Base-by-base conservation (phyloP, 1,284 basidiomycete species). In the Tilletia caries region DNA sequence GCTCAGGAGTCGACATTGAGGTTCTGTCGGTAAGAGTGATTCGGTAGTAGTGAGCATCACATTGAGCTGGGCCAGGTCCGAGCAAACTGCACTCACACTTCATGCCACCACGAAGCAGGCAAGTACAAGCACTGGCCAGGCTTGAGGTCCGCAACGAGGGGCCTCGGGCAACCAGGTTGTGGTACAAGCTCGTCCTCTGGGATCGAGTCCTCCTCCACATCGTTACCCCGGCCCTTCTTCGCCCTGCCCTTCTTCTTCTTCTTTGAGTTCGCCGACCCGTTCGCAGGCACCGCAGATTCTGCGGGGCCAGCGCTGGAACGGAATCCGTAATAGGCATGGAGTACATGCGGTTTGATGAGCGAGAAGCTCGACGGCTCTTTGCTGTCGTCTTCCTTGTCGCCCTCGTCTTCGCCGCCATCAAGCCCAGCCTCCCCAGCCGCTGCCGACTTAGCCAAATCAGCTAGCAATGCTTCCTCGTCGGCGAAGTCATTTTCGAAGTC, bases 121-220 rank as follows among this genome's bases (percentile, higher is more conserved):
- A 82, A 68, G 66, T 81, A 83, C n/a, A 83, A 79, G 79, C 81
- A 82, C 66, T 83, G 74, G 3, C 81, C 81, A 0, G 80, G 74
- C 34, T 72, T 64, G 6, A 82, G 69, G 48, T 79, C 75, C 0
- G 79, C 80, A 23, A 80, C 71, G 6, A 82, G 67, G 10, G 81
- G 81, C n/a, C 43, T 65, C 29, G 80, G 79, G 65, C 81, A 82
- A 20, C 71, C 72, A 1, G 69, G 67, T 37, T 69, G n/a, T 1
- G 74, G 71, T n/a, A 25, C 48, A 48, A 69, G 32, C 8, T 43
- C 58, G 2, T 23, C 37, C 41, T 46, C 64, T 34, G 46, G 29
- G 44, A 29, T 67, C 18, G 33, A 25, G 20, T 48, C n/a, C 15
- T 54, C 46, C n/a, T 60, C 32, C 3, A 18, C 20, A 43, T 20